phyloP scores from a whole-genome alignment of 2,329 filamentous ascomycete species.

The Aspergillus oerlinghausenensis region DNA sequence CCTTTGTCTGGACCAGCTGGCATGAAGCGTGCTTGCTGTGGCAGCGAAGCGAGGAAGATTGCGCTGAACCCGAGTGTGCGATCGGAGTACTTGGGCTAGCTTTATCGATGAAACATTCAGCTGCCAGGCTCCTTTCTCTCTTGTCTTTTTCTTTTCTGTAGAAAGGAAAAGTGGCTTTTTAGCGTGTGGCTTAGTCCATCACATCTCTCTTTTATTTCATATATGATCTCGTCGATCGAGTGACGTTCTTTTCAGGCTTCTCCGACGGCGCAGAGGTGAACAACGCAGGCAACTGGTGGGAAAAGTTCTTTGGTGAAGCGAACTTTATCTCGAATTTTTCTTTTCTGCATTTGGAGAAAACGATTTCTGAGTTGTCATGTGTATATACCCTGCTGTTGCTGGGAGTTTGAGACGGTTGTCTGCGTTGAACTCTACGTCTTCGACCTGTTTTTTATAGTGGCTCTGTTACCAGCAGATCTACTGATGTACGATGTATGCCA shows the following conservation, averaged over 20 bases:
- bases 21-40: conserved; percentile 41
- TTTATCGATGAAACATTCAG: conserved; percentile 1
- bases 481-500: conserved; percentile 31
- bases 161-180: conserved; percentile 18
- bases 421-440: conserved; percentile 19
- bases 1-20: conserved; percentile 33
- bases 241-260: conserved; percentile 11
- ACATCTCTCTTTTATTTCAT: conserved; percentile 10
- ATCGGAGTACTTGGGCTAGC: conserved; percentile 24
- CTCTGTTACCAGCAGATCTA: conserved; percentile 10
- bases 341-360: conserved; percentile 24
- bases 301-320: conserved; percentile 15
- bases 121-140: not conserved
- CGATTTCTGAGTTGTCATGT: conserved; percentile 21
- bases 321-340: conserved; percentile 14
- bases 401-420: conserved; percentile 20
- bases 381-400: conserved; percentile 27
- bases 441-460: conserved; percentile 15
- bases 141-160: conserved; percentile 16
- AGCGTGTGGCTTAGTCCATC: conserved; percentile 16
- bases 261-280: conserved; percentile 11
- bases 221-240: conserved; percentile 18
- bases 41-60: conserved; percentile 34
- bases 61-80: conserved; percentile 32
- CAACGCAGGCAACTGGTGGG: conserved; percentile 12